Percentiles rank a stretch among this genome's conserved stretches.
Evolutionary conservation across 805 yeast species (phyloP).

Genomic region (Komagataella kurtzmanii): DNA sequence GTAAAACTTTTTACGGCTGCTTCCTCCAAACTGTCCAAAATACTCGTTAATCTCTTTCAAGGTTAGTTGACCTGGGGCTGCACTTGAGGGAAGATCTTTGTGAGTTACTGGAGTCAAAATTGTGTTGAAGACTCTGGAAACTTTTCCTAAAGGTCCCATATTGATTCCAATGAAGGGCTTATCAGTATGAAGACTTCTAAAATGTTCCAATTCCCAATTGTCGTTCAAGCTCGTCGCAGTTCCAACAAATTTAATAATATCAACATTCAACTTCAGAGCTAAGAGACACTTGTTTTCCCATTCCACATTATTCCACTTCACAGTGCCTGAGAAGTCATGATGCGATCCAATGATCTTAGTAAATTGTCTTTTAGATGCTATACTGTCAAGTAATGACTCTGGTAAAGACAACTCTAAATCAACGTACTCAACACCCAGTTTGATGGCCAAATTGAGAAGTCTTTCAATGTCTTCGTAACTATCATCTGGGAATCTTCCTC

Average conservation of each 20-base stretch:
- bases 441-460: conserved; percentile 50
- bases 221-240: conserved; percentile 51
- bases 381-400: conserved; percentile 32
- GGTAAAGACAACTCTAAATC: conserved; percentile 72
- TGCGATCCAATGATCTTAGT: conserved; percentile 75
- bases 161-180: conserved; percentile 76
- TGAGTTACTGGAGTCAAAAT: conserved; percentile 80
- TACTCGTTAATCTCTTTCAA: conserved; percentile 50
- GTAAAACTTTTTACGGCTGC: conserved; percentile 42
- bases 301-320: conserved; percentile 53
- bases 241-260: conserved; percentile 76
- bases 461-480: conserved; percentile 30
- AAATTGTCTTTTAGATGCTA: conserved; percentile 38
- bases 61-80: conserved; percentile 73
- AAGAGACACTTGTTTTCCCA: conserved; percentile 65
- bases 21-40: conserved; percentile 48
- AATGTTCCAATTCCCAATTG: conserved; percentile 57
- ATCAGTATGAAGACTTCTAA: conserved; percentile 39
- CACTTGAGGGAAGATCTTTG: conserved; percentile 44
- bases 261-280: conserved; percentile 54
- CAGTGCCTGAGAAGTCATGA: conserved; percentile 55
- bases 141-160: conserved; percentile 62
- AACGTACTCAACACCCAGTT: conserved; percentile 67
- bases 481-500: conserved; percentile 66
- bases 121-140: conserved; percentile 67